A percentile compares a stretch with the other conserved stretches of the same genome.
Conservation (phyloP, 208 protist genomes). For the Crithidia mellificae region DNA sequence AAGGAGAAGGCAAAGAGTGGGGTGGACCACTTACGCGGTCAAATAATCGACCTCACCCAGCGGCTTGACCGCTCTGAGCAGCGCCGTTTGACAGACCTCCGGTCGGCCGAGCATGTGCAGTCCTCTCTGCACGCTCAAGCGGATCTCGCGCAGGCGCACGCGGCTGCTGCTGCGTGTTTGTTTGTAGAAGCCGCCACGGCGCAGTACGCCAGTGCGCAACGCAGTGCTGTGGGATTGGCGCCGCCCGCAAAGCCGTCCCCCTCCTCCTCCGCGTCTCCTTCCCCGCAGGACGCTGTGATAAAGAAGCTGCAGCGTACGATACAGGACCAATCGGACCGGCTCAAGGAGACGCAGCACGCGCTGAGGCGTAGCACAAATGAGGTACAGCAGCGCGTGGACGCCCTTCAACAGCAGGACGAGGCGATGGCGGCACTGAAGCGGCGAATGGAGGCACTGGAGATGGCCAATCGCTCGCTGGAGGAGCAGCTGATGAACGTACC, state of each 20-base stretch:
- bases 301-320: slow-evolving; percentile 24
- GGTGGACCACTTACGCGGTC: slow-evolving; percentile 71
- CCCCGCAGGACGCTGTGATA: background rate
- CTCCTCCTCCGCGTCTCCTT: no score
- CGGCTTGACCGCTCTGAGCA: slow-evolving; percentile 34
- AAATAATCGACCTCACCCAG: slow-evolving; percentile 55
- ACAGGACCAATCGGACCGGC: slow-evolving; percentile 39
- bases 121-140: background rate
- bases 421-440: slow-evolving; percentile 42
- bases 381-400: slow-evolving; percentile 40
- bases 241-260: background rate
- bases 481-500: slow-evolving; percentile 34
- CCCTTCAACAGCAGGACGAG: slow-evolving; percentile 45
- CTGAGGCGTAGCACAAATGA: slow-evolving; percentile 29
- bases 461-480: slow-evolving; percentile 24
- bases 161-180: slow-evolving; percentile 19
- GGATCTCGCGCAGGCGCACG: slow-evolving; percentile 2
- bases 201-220: background rate
- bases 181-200: slow-evolving; percentile 1
- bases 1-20: slow-evolving; percentile 76
- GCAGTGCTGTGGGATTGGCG: background rate
- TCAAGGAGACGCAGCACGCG: slow-evolving; percentile 43
- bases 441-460: slow-evolving; percentile 38
- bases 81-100: background rate
- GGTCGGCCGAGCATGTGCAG: background rate